A percentile compares a stretch with the other conserved stretches of the same genome.
phyloP scores from a whole-genome alignment of 768 basidiomycete species.

The Rhizopogon salebrosus region DNA sequence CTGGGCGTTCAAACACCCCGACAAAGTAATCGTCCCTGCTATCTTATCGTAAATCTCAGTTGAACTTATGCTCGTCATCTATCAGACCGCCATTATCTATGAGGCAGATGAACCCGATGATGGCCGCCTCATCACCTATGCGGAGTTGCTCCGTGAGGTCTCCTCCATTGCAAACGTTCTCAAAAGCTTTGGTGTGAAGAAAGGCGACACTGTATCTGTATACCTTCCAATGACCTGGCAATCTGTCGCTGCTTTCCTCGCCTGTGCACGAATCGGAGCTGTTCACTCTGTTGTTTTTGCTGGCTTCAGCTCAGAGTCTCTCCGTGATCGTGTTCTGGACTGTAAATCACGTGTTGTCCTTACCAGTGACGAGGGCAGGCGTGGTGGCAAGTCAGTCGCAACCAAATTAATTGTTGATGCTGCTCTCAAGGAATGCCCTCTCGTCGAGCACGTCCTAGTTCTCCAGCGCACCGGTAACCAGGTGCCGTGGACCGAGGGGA shows the following conservation, averaged over 20 bases:
- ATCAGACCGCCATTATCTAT: constrained; percentile 91
- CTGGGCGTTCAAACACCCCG: constrained; percentile 86
- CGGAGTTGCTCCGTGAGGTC: constrained; percentile 86
- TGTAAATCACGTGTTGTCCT: constrained; percentile 89
- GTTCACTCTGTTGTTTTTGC: constrained; percentile 97
- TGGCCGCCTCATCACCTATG: constrained; percentile 71
- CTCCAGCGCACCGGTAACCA: constrained; percentile 81
- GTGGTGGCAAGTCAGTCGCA: constrained; percentile 93
- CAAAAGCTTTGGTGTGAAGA: constrained; percentile 83
- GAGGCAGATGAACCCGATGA: constrained; percentile 93
- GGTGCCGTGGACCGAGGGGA: constrained; percentile 74
- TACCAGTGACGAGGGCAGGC: constrained; percentile 89
- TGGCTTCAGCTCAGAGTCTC: constrained; percentile 91
- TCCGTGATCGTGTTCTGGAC: constrained; percentile 88
- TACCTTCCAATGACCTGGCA: constrained; percentile 97
- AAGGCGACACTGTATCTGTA: constrained; percentile 91
- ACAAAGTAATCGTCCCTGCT: constrained; percentile 46
- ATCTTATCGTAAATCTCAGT: background rate
- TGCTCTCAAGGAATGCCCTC: constrained; percentile 78
- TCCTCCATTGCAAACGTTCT: constrained; percentile 89
- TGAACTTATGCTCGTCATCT: background rate
- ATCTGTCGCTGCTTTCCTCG: constrained; percentile 92
- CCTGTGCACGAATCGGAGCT: constrained; percentile 95
- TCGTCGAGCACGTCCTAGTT: constrained; percentile 88
- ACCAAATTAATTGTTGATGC: constrained; percentile 92